Percentiles rank a stretch among this genome's conserved stretches.
Conservation (phyloP, 2,329 filamentous ascomycete species). For the Lachnellula arida region DNA sequence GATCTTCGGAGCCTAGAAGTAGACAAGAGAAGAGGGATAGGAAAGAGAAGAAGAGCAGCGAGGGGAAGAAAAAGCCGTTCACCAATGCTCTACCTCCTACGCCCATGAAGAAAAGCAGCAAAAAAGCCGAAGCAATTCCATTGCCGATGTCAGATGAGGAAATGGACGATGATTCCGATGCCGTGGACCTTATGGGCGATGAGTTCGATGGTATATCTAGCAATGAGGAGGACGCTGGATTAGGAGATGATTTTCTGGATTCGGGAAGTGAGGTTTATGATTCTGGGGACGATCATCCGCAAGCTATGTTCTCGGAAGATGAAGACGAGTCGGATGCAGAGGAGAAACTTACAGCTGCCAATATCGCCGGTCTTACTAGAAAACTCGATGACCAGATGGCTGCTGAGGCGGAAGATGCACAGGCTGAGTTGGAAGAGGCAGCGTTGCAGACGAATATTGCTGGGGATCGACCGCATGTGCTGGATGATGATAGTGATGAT, state of each 20-base stretch:
- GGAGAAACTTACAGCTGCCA: slow-evolving; percentile 88
- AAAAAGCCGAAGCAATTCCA: slow-evolving; percentile 39
- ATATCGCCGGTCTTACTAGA: slow-evolving; percentile 85
- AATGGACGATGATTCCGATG: slow-evolving; percentile 40
- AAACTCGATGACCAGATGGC: slow-evolving; percentile 76
- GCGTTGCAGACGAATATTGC: slow-evolving; percentile 92
- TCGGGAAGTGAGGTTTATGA: slow-evolving; percentile 37
- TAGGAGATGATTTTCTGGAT: slow-evolving; percentile 57
- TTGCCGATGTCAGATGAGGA: slow-evolving; percentile 38
- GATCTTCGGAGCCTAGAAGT: slow-evolving; percentile 34
- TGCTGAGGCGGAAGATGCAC: slow-evolving; percentile 74
- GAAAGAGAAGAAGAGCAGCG: slow-evolving; percentile 39
- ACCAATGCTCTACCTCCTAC: slow-evolving; percentile 34
- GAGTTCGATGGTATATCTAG: slow-evolving; percentile 35
- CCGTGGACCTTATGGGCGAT: slow-evolving; percentile 43
- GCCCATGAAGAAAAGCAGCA: slow-evolving; percentile 31
- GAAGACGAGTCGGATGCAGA: slow-evolving; percentile 84
- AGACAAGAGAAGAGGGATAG: slow-evolving; percentile 39
- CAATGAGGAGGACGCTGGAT: slow-evolving; percentile 30
- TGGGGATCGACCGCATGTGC: slow-evolving; percentile 64
- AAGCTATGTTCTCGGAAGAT: slow-evolving; percentile 90
- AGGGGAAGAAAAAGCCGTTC: slow-evolving; percentile 31
- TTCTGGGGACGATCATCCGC: slow-evolving; percentile 51
- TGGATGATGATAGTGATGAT: slow-evolving; percentile 59
- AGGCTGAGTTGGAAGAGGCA: slow-evolving; percentile 79